phyloP scores from a whole-genome alignment of 1,284 basidiomycete genomes.

The Cutaneotrichosporon mucoides region DNA sequence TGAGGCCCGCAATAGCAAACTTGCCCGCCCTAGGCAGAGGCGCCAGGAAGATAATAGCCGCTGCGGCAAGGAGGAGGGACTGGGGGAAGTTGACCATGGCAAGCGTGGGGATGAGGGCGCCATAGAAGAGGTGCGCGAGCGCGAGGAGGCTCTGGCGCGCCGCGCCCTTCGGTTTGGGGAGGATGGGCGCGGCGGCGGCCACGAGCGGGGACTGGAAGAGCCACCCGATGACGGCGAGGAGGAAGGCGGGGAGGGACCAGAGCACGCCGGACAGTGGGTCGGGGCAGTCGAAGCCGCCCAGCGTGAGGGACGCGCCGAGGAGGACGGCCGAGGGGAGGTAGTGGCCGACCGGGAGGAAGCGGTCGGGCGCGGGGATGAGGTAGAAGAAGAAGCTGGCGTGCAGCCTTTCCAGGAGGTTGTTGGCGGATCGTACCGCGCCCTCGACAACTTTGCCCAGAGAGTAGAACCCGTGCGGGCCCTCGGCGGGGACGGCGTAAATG shows the following conservation, averaged over 20 bases:
- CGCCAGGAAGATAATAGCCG: constrained; percentile 52
- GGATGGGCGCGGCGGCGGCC: constrained; percentile 19
- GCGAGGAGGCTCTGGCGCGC: constrained; percentile 19
- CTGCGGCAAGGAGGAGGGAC: constrained; percentile 62
- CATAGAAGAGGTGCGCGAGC: constrained; percentile 57
- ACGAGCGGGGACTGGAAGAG: constrained; percentile 17
- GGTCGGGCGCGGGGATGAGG: constrained; percentile 67
- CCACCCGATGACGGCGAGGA: constrained; percentile 21
- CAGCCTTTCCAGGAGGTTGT: constrained; percentile 86
- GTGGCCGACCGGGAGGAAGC: constrained; percentile 80
- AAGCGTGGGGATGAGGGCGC: constrained; percentile 74
- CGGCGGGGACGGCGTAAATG: constrained; percentile 77
- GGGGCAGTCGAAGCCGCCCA: constrained; percentile 72
- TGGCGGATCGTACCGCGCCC: constrained; percentile 78
- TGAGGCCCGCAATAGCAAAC: constrained; percentile 1
- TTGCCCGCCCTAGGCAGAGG: constrained; percentile 9
- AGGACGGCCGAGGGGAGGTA: constrained; percentile 82
- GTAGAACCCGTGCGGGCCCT: constrained; percentile 92
- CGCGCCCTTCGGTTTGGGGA: constrained; percentile 58
- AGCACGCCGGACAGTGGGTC: constrained; percentile 57
- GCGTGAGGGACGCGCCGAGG: constrained; percentile 74
- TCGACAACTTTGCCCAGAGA: constrained; percentile 83
- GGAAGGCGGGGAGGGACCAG: constrained; percentile 22
- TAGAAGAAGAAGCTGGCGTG: constrained; percentile 97
- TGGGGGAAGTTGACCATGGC: constrained; percentile 87